Evolutionary conservation across 2,329 filamentous ascomycete genomes (phyloP).

Genomic region (Exophiala xenobiotica): DNA sequence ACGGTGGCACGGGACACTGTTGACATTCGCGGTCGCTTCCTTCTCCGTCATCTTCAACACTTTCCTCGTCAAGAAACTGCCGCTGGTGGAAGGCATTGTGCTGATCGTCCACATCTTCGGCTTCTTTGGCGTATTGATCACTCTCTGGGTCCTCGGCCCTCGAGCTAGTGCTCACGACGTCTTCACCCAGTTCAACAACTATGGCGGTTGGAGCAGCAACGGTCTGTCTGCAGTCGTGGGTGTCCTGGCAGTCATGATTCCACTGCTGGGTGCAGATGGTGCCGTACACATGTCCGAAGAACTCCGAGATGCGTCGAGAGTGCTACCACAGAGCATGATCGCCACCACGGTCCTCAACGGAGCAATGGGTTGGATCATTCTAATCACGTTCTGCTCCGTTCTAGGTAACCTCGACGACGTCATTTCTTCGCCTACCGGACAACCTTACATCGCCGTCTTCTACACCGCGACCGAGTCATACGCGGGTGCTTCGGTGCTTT

Average conservation of each 20-base stretch:
- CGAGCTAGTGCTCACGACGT: constrained; percentile 39
- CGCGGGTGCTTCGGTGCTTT: constrained; percentile 36
- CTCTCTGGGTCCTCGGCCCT: constrained; percentile 45
- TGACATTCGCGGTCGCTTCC: constrained; percentile 42
- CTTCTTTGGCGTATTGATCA: constrained; percentile 45
- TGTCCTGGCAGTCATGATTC: constrained; percentile 32
- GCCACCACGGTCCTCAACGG: constrained; percentile 40
- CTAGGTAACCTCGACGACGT: constrained; percentile 38
- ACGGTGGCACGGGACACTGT: constrained; percentile 47
- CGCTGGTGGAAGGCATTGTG: constrained; percentile 43
- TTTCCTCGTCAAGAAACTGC: constrained; percentile 41
- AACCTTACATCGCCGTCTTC: constrained; percentile 42
- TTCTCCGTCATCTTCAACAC: constrained; percentile 46
- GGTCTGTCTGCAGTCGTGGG: constrained; percentile 35
- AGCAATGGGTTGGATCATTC: constrained; percentile 38
- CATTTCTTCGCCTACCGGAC: constrained; percentile 36
- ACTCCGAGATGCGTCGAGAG: constrained; percentile 38
- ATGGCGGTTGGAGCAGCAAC: constrained; percentile 40
- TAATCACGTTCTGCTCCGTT: constrained; percentile 40
- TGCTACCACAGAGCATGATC: constrained; percentile 41
- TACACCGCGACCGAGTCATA: constrained; percentile 36
- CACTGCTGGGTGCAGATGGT: constrained; percentile 31
- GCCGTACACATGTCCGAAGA: constrained; percentile 39
- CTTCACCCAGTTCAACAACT: constrained; percentile 41
- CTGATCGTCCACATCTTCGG: constrained; percentile 45